Base-by-base conservation (phyloP, 306 rosid species). In the Ormosia emarginata region DNA sequence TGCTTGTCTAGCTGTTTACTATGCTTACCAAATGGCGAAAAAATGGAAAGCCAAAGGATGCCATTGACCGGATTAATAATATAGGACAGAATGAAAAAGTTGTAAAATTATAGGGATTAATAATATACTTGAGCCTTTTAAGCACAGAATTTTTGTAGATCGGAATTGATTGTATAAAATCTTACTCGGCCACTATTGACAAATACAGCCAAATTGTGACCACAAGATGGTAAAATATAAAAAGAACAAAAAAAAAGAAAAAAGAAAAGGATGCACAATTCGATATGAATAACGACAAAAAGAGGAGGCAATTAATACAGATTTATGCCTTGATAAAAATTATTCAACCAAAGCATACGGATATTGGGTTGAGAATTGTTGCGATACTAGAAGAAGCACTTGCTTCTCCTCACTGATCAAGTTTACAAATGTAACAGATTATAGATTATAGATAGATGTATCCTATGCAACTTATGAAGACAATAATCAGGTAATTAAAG, bases 381-480 rank as follows among this genome's bases (percentile, higher is more conserved):
- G 36, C 56, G 41, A 72, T 52, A 46, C 47, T 18, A 59, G 13
- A 65, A 78, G 71, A 61, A 4, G 50, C 62, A 44, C 71, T 61
- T 13, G 67, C 66, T 12, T 63, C 82, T 76, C 50, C 67, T 67
- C 74, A 68, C 71, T 53, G 66, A 62, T 63, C 80, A 79, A 59
- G 7, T 32, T 55, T 49, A 74, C 50, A 44, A 68, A 81, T 67
- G 71, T 12, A 69, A 75, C 58, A 55, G 59, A 52, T 66, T 43
- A 65, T 34, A 49, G 58, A 71, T 41, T 43, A 65, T 34, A 49
- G 58, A 71, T 41, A 49, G 58, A 40, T 64, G 61, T 11, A 57
- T 52, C 59, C 75, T n/a, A 52, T 63, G 44, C 67, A 81, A 66
- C 53, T 72, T 53, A 30, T 53, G 6, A 29, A 40, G 55, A 67